These are phyloP conservation scores for Pythium vanterpoolii DNA, from an alignment of 352 stramenopile genomes.

Conservation along the genomic window DNA sequence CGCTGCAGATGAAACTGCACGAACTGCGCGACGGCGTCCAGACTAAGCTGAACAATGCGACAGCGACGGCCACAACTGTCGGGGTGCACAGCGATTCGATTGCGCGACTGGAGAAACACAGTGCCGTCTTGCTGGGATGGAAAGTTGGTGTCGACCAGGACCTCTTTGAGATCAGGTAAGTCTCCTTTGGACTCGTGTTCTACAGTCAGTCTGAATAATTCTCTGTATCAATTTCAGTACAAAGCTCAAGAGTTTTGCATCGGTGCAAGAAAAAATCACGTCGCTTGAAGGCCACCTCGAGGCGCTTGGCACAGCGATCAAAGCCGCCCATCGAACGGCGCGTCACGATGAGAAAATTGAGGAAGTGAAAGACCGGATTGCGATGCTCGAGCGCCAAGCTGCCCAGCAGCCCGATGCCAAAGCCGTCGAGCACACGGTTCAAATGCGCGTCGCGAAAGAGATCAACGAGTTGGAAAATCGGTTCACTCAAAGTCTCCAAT, in stretches of 20 bases:
- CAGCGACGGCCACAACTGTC: constrained; percentile 31
- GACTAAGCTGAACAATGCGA: constrained; percentile 27
- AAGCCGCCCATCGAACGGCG: constrained; percentile 31
- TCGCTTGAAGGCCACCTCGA: constrained; percentile 63
- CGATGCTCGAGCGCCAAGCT: constrained; percentile 50
- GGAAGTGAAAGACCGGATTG: constrained; percentile 47
- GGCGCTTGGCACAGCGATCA: constrained; percentile 32
- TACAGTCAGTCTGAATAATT: too few species aligned
- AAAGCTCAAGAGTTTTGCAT: constrained; percentile 53
- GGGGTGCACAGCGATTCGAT: constrained; percentile 54
- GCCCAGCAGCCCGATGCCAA: constrained; percentile 56
- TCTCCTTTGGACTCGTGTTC: background rate
- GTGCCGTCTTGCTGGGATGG: constrained; percentile 52
- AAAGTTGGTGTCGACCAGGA: constrained; percentile 66
- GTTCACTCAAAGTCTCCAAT: constrained; percentile 46
- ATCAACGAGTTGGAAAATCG: constrained; percentile 73
- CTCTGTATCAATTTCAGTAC: too few species aligned
- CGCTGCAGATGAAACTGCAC: constrained; percentile 39
- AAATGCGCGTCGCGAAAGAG: constrained; percentile 61
- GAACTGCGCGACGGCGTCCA: constrained; percentile 48
- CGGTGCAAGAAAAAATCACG: constrained; percentile 51
- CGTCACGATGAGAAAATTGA: constrained; percentile 61
- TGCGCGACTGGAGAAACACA: constrained; percentile 69
- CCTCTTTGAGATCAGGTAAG: constrained; percentile 43
- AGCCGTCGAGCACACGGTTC: constrained; percentile 59